Evolutionary conservation across 225 moss, liverwort and hornwort genomes (phyloP).

Genomic region (Thuidium tamariscinum): DNA sequence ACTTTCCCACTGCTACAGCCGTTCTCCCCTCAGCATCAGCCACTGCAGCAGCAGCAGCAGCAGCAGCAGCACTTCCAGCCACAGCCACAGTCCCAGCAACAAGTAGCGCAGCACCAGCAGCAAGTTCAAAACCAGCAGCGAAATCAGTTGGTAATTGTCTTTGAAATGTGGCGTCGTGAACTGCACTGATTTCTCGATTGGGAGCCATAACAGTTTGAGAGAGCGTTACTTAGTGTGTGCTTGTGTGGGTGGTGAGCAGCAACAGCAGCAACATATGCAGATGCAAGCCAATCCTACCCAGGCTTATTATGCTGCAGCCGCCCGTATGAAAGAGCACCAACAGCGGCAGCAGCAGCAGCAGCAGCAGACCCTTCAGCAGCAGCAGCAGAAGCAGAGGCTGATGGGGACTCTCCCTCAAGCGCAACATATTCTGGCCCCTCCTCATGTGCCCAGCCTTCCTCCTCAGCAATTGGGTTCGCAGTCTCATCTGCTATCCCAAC

Average conservation of each 20-base stretch:
- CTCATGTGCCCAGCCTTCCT: not conserved
- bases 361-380: slow-evolving; percentile 24
- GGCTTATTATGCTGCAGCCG: slow-evolving; percentile 8
- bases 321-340: slow-evolving; percentile 20
- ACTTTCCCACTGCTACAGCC: not conserved
- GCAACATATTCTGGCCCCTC: slow-evolving; percentile 19
- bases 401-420: slow-evolving; percentile 11
- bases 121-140: slow-evolving; percentile 19
- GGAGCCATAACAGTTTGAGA: not conserved
- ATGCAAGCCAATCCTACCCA: slow-evolving; percentile 16
- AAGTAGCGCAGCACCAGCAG: slow-evolving; percentile 17
- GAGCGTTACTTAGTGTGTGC: not conserved
- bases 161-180: not conserved
- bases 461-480: slow-evolving; percentile 13
- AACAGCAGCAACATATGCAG: slow-evolving; percentile 12
- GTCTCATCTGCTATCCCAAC: slow-evolving; percentile 19
- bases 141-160: slow-evolving; percentile 8
- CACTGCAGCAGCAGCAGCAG: not conserved
- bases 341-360: slow-evolving; percentile 14
- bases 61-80: slow-evolving; percentile 10
- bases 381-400: slow-evolving; percentile 27
- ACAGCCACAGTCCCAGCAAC: slow-evolving; percentile 31
- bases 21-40: slow-evolving; percentile 24
- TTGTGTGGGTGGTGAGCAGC: not conserved
- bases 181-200: not conserved